A percentile compares a stretch with the other conserved stretches of the same genome.
These are phyloP conservation scores for Hymenoscyphus repandus DNA, from an alignment of 2,329 filamentous ascomycete genomes.

Conservation along the genomic window DNA sequence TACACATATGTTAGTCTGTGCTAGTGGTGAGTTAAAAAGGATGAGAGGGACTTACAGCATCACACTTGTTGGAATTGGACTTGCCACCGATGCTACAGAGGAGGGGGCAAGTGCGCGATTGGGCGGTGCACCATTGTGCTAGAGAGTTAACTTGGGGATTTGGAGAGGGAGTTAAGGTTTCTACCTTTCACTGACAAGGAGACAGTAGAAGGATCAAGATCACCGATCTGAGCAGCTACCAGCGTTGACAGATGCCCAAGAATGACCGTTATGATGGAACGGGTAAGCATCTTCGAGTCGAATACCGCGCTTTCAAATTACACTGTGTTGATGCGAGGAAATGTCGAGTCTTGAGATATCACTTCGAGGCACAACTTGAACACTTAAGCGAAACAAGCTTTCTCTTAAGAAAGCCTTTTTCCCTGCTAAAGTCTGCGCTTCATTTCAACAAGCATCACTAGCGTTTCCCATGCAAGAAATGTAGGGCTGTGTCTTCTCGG, in stretches of 20 bases:
- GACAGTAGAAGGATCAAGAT: not conserved
- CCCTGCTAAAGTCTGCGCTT: too few species aligned
- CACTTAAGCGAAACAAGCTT: too few species aligned
- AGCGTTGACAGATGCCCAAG: not conserved
- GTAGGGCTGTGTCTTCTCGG: too few species aligned
- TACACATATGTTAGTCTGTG: not conserved
- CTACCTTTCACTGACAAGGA: not conserved
- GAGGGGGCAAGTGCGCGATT: slow-evolving; percentile 53
- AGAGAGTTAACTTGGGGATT: not conserved
- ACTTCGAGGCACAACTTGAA: too few species aligned
- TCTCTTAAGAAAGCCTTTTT: too few species aligned
- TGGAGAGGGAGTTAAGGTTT: not conserved
- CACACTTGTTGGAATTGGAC: slow-evolving; percentile 43
- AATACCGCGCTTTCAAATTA: too few species aligned
- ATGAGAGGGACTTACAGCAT: not conserved
- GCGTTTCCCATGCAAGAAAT: too few species aligned
- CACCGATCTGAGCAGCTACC: not conserved
- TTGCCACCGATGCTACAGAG: slow-evolving; percentile 45
- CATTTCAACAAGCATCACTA: too few species aligned
- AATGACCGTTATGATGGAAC: too few species aligned
- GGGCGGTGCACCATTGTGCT: slow-evolving; percentile 52
- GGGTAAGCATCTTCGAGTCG: too few species aligned
- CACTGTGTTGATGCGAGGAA: too few species aligned
- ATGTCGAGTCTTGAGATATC: too few species aligned
- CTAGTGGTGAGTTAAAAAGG: not conserved